Conservation (phyloP, 805 yeast genomes). For the Yueomyces sp. region DNA sequence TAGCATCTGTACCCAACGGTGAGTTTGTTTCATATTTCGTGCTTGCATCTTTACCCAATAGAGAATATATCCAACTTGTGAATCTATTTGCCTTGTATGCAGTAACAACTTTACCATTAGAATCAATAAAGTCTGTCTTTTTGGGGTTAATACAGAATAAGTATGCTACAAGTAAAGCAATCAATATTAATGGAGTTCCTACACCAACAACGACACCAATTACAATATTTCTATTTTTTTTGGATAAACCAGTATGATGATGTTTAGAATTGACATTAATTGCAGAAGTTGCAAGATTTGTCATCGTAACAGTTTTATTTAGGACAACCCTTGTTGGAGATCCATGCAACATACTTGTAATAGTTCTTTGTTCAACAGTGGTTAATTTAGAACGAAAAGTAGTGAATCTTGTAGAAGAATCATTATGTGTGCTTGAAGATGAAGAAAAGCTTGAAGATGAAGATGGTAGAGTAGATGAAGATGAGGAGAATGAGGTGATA, state of each 20-base stretch:
- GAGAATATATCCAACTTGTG: slow-evolving; percentile 18
- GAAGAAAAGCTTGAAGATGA: slow-evolving; percentile 5
- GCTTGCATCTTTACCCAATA: slow-evolving; percentile 16
- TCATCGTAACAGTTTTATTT: slow-evolving; percentile 20
- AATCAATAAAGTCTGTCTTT: slow-evolving; percentile 23
- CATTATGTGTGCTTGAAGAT: slow-evolving; percentile 1
- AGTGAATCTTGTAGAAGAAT: not conserved
- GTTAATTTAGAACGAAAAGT: not conserved
- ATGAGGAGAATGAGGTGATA: slow-evolving; percentile 3
- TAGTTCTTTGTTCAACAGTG: slow-evolving; percentile 5
- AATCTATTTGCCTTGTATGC: slow-evolving; percentile 21
- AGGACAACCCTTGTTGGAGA: slow-evolving; percentile 23
- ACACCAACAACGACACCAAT: slow-evolving; percentile 63
- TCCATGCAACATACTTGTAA: slow-evolving; percentile 22
- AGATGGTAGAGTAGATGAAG: slow-evolving; percentile 9
- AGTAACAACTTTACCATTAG: slow-evolving; percentile 26
- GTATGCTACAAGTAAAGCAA: slow-evolving; percentile 13
- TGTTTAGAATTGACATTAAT: slow-evolving; percentile 1
- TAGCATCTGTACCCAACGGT: slow-evolving; percentile 10
- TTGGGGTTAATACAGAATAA: slow-evolving; percentile 19
- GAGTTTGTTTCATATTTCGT: slow-evolving; percentile 17
- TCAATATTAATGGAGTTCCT: slow-evolving; percentile 42
- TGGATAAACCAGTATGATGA: slow-evolving; percentile 29
- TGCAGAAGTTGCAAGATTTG: slow-evolving; percentile 14
- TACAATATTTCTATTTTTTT: slow-evolving; percentile 38